A percentile compares a stretch with the other conserved stretches of the same genome.
phyloP scores from a whole-genome alignment of 73 alveolate genomes.

The Breviolum minutum region DNA sequence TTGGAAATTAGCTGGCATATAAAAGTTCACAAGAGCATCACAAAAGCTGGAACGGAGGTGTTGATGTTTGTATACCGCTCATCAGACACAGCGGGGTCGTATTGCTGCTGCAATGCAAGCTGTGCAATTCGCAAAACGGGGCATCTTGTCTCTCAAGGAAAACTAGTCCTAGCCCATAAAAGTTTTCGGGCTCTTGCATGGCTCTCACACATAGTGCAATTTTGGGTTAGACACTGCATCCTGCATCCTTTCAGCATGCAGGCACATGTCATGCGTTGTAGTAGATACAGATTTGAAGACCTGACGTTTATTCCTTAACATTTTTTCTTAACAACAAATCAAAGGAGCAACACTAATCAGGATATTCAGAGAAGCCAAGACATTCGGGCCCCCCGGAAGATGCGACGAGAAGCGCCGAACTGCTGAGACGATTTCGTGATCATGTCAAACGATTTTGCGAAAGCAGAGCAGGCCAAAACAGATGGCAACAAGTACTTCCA shows the following conservation, averaged over 20 bases:
- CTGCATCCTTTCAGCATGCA: too few species aligned
- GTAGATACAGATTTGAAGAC: neutral
- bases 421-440: neutral
- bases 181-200: neutral
- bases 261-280: too few species aligned
- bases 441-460: slow-evolving; percentile 1
- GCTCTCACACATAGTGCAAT: too few species aligned
- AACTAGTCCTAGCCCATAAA: neutral
- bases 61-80: too few species aligned
- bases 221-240: too few species aligned
- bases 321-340: neutral
- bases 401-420: slow-evolving; percentile 6
- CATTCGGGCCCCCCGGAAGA: slow-evolving; percentile 8
- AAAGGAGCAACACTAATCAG: neutral
- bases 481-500: slow-evolving; percentile 89
- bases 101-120: too few species aligned
- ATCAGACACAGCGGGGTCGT: too few species aligned
- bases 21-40: too few species aligned
- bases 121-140: too few species aligned
- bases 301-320: neutral
- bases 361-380: neutral
- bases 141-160: too few species aligned
- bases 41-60: too few species aligned
- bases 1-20: too few species aligned
- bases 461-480: slow-evolving; percentile 73